Percentiles rank a stretch among this genome's conserved stretches.
phyloP scores from a whole-genome alignment of 306 rosid species.

The Cucumis melo region DNA sequence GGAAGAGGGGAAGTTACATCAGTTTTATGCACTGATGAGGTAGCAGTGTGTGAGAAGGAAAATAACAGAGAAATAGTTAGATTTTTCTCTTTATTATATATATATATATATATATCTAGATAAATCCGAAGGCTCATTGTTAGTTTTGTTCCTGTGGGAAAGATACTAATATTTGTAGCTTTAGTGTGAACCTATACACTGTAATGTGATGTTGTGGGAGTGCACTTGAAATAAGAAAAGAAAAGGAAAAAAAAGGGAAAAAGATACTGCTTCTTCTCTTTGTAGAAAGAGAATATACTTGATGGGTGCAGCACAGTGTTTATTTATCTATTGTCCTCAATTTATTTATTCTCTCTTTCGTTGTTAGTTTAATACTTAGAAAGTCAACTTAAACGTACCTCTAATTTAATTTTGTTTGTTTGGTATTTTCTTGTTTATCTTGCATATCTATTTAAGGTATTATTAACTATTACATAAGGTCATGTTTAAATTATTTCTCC shows the following conservation, averaged over 20 bases:
- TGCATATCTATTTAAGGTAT: too few species aligned
- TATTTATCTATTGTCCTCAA: neutral
- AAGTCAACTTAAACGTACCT: too few species aligned
- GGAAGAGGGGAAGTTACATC: neutral
- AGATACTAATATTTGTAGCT: neutral
- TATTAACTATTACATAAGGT: neutral
- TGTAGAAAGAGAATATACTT: neutral
- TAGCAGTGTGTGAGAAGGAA: constrained; percentile 8
- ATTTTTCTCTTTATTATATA: neutral
- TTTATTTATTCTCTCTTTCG: neutral
- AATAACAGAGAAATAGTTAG: constrained; percentile 4
- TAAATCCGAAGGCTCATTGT: neutral
- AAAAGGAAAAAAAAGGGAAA: neutral
- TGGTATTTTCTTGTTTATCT: too few species aligned
- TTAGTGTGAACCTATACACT: neutral
- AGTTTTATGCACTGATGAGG: constrained; percentile 26
- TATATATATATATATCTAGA: neutral
- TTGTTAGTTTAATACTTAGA: too few species aligned
- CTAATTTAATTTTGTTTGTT: too few species aligned
- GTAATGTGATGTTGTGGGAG: neutral
- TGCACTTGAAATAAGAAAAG: neutral
- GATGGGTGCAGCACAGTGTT: neutral
- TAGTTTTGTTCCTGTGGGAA: neutral
- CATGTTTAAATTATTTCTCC: neutral
- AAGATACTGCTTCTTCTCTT: neutral